A percentile compares a stretch with the other conserved stretches of the same genome.
These are phyloP conservation scores for Xylaria sp. DNA, from an alignment of 2,329 filamentous ascomycete genomes.

Conservation along the genomic window DNA sequence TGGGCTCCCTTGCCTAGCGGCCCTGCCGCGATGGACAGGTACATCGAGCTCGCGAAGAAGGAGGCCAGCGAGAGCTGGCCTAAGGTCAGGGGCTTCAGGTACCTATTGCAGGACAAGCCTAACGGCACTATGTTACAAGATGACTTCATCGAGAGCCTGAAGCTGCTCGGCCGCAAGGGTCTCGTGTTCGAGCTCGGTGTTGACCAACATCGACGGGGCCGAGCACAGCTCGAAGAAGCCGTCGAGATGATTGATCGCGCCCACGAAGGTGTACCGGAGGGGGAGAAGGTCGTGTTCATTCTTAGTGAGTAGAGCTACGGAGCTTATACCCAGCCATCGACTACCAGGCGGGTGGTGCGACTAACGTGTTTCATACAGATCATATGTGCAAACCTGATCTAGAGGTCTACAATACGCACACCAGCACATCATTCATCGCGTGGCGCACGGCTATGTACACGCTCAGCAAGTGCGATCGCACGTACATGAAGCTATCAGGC, in stretches of 20 bases:
- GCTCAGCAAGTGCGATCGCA: constrained; percentile 71
- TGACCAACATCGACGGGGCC: constrained; percentile 80
- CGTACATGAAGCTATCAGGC: constrained; percentile 95
- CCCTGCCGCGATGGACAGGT: constrained; percentile 67
- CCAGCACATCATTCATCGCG: constrained; percentile 68
- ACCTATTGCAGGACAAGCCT: constrained; percentile 82
- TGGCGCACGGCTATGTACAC: constrained; percentile 77
- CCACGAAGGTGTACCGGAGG: constrained; percentile 68
- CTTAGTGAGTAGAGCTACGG: constrained; percentile 66
- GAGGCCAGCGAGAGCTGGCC: constrained; percentile 72
- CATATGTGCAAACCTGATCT: constrained; percentile 92
- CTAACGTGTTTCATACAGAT: constrained; percentile 62
- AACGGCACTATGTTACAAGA: constrained; percentile 71
- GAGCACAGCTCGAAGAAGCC: constrained; percentile 77
- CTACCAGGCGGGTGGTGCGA: not conserved
- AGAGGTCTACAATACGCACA: constrained; percentile 66
- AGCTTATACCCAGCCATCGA: not conserved
- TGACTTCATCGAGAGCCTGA: constrained; percentile 73
- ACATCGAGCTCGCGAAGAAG: constrained; percentile 70
- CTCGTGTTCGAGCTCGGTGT: constrained; percentile 86
- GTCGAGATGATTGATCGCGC: constrained; percentile 76
- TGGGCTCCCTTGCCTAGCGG: constrained; percentile 87
- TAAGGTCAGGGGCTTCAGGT: constrained; percentile 82
- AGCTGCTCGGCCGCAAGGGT: constrained; percentile 70
- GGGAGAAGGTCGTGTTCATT: constrained; percentile 72